Conservation (phyloP, 208 protist species). For the Crithidia bombi region DNA sequence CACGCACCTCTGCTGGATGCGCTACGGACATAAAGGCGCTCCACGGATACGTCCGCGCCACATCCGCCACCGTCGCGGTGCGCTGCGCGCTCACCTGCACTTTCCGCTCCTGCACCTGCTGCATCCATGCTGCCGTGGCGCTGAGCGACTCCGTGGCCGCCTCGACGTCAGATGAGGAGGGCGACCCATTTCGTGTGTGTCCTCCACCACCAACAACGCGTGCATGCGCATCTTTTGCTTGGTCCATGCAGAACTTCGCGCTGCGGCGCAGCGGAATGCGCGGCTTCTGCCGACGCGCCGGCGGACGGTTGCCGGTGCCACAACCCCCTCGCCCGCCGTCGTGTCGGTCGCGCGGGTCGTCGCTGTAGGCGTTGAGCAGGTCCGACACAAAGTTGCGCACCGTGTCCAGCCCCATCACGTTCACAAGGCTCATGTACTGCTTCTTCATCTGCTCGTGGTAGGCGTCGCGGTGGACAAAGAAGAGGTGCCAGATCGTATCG, state of each 20-base stretch:
- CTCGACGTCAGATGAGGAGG: not conserved
- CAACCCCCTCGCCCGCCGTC: not conserved
- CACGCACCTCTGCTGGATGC: slow-evolving; percentile 20
- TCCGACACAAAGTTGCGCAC: slow-evolving; percentile 82
- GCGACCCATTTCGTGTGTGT: not conserved
- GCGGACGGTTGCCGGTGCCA: not conserved
- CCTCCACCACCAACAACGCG: not conserved
- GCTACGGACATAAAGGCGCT: slow-evolving; percentile 24
- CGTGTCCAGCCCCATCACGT: slow-evolving; percentile 67
- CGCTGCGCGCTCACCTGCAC: slow-evolving; percentile 10
- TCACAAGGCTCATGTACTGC: slow-evolving; percentile 77
- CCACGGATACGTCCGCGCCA: slow-evolving; percentile 25
- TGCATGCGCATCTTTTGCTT: not conserved
- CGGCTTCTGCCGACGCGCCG: slow-evolving; percentile 44
- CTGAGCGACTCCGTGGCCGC: not conserved
- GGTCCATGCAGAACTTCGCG: slow-evolving; percentile 9
- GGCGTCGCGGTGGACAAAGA: slow-evolving; percentile 58
- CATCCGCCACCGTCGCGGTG: slow-evolving; percentile 22
- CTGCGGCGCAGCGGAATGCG: slow-evolving; percentile 41
- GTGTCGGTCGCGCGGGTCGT: slow-evolving; percentile 3
- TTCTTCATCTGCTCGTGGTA: slow-evolving; percentile 62
- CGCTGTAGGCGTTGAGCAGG: slow-evolving; percentile 48
- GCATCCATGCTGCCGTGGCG: slow-evolving; percentile 15
- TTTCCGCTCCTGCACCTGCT: slow-evolving; percentile 12
- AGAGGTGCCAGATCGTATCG: slow-evolving; percentile 76